Conservation (phyloP, 2,329 filamentous ascomycete species). For the Sclerotinia trifoliorum region DNA sequence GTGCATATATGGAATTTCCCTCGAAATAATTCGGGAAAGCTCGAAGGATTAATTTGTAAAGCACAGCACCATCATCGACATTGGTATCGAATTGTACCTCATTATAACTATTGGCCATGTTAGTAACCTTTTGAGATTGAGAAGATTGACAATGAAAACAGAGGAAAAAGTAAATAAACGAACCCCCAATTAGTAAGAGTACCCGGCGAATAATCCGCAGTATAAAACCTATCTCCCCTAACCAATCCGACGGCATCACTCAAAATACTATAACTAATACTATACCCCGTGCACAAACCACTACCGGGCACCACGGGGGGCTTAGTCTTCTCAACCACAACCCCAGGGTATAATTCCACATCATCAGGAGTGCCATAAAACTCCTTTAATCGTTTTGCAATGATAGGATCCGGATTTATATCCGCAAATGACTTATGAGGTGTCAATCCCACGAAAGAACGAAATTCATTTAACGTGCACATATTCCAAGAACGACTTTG, state of each 20-base stretch:
- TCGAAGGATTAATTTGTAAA: constrained; percentile 77
- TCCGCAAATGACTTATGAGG: constrained; percentile 51
- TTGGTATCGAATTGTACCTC: constrained; percentile 39
- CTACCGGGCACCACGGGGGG: constrained; percentile 50
- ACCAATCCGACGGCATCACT: constrained; percentile 61
- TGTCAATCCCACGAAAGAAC: constrained; percentile 51
- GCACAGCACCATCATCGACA: constrained; percentile 73
- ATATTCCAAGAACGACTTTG: constrained; percentile 50
- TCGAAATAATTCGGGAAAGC: constrained; percentile 78
- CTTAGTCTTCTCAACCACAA: constrained; percentile 61
- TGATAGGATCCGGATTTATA: constrained; percentile 43
- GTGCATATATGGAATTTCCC: constrained; percentile 73
- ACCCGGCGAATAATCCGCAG: constrained; percentile 52
- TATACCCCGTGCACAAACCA: constrained; percentile 53
- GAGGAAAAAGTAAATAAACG: constrained; percentile 6
- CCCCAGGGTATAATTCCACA: constrained; percentile 68
- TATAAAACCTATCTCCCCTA: constrained; percentile 58
- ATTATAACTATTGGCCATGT: constrained; percentile 12
- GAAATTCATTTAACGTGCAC: constrained; percentile 43
- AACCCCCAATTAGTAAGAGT: constrained; percentile 82
- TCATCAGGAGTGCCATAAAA: constrained; percentile 60
- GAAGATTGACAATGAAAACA: not conserved
- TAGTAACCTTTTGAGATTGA: not conserved
- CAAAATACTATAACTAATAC: constrained; percentile 55
- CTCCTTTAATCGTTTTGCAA: constrained; percentile 59